Evolutionary conservation across 108 stramenopile genomes (phyloP).

Genomic region (Nannochloropsis salina): DNA sequence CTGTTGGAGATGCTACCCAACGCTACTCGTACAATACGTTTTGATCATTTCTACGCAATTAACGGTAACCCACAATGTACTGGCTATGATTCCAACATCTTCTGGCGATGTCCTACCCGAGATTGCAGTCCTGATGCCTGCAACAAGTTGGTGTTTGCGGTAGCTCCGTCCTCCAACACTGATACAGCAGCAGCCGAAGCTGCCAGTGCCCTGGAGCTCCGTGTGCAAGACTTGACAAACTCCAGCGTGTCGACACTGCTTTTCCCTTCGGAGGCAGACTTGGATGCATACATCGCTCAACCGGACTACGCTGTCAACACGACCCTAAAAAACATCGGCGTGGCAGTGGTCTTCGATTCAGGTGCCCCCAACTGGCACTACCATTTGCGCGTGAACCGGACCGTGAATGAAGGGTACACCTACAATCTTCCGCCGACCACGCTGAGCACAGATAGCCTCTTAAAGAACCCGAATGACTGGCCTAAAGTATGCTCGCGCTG

Average conservation of each 20-base stretch:
- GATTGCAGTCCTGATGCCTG: neutral
- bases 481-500: neutral
- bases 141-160: neutral
- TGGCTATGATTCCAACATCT: neutral
- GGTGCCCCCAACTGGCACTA: neutral
- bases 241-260: neutral
- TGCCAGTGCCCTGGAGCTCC: neutral
- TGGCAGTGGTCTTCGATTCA: neutral
- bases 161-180: neutral
- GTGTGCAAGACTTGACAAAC: neutral
- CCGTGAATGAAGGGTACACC: neutral
- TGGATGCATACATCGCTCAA: neutral
- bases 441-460: neutral
- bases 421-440: conserved; percentile 1
- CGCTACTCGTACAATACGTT: neutral
- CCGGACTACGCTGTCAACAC: conserved; percentile 3
- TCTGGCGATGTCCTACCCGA: neutral
- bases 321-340: neutral
- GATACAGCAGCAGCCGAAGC: neutral
- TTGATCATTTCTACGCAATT: neutral
- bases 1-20: neutral
- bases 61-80: neutral
- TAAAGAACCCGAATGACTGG: neutral
- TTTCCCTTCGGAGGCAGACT: conserved; percentile 17
- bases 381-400: conserved; percentile 19